These are phyloP conservation scores for Coemansia sp. DNA, from an alignment of 192 early-diverging fungal species.

Conservation along the genomic window DNA sequence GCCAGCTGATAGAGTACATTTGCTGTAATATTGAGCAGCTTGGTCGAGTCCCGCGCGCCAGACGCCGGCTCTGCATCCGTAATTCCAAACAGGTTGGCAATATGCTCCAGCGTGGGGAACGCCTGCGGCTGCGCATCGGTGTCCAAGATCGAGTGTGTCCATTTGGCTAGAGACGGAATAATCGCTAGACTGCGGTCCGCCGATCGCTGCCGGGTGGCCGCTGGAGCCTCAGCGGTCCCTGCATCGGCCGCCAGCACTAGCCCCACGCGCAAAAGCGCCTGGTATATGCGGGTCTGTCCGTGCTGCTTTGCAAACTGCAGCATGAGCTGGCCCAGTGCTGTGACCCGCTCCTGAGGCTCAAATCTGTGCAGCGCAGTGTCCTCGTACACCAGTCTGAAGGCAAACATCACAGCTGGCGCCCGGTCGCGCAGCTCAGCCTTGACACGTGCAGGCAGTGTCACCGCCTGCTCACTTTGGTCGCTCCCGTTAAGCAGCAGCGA, in stretches of 20 bases:
- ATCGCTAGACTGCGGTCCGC: slow-evolving; percentile 4
- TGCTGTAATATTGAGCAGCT: slow-evolving; percentile 10
- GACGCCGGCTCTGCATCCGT: slow-evolving; percentile 24
- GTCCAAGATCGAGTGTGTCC: slow-evolving; percentile 12
- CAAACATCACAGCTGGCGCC: slow-evolving; percentile 30
- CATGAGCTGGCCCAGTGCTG: slow-evolving; percentile 16
- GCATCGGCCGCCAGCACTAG: not conserved
- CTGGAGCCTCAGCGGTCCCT: not conserved
- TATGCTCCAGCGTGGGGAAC: slow-evolving; percentile 26
- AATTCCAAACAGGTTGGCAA: slow-evolving; percentile 27
- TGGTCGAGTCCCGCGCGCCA: slow-evolving; percentile 10
- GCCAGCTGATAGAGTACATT: slow-evolving; percentile 20
- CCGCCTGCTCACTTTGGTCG: slow-evolving; percentile 8
- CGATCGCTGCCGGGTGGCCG: slow-evolving; percentile 1
- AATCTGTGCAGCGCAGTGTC: slow-evolving; percentile 24
- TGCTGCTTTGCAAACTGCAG: slow-evolving; percentile 15
- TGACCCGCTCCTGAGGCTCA: slow-evolving; percentile 15
- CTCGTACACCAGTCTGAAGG: slow-evolving; percentile 37
- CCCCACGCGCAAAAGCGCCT: slow-evolving; percentile 9
- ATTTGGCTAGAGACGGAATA: slow-evolving; percentile 24
- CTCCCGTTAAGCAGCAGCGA: slow-evolving; percentile 20
- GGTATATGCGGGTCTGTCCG: slow-evolving; percentile 1
- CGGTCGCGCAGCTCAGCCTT: slow-evolving; percentile 29
- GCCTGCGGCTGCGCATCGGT: not conserved
- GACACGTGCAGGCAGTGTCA: slow-evolving; percentile 10